Evolutionary conservation across 306 rosid genomes (phyloP), one percentile per base, ranked within the genome.

Genomic region (Quercus bicolor): DNA sequence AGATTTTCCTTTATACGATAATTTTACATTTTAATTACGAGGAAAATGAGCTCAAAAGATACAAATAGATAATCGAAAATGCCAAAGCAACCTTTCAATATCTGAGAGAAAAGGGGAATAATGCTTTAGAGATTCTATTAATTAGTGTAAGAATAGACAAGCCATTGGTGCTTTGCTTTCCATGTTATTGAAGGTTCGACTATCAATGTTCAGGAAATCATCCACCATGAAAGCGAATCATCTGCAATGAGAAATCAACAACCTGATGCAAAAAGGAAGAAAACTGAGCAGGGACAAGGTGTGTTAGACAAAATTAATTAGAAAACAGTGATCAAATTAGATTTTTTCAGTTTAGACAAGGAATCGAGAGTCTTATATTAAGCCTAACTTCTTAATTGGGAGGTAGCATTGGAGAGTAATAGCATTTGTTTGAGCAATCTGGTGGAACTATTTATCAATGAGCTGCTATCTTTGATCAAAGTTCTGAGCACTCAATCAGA

Each of bases 281-380:
- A 87, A 85, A 56, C 82, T 4, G 85, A 75, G 18, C 55, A 75
- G 54, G 84, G 65, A 23, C 87, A 75, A 69, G 77, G 43, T 75
- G 77, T 56, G 57, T 88, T 73, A 13, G 85, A 83, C 73, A 86
- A 85, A 85, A 24, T 85, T 70, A 72, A 79, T 64, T 57, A 78
- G 70, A 80, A 75, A 57, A 77, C 75, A 5, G 96, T 95, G 97
- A 90, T 90, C 52, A 93, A 92, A 78, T 81, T 95, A 62, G 92
- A 86, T 76, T 64, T 81, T 85, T 74, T 88, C 56, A 95, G 94
- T 79, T 95, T 97, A 2, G 98, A 90, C 59, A 98, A 92, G 40
- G 98, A 86, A 72, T 29, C 79, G 48, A 90, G 81, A 88, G 74
- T 77, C 24, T 19, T 54, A 26, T 56, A 23, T 56, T 54, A 78